Evolutionary conservation across 177 flowering plant species (phyloP).

Genomic region (Vitis hybrid): DNA sequence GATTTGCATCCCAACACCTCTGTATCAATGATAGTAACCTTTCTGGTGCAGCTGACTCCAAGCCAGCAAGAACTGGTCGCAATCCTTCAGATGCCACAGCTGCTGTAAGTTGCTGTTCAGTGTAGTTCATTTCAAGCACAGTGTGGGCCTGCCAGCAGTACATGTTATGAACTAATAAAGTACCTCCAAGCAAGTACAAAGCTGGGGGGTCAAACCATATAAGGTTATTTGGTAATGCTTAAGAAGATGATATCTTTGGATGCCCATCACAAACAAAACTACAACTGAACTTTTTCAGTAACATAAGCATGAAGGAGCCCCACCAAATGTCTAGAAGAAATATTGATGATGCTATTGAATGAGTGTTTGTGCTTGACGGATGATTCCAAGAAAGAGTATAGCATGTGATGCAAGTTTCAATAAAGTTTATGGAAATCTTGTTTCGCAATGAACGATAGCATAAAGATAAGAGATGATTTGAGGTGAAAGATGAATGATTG

Average conservation of each 20-base stretch:
- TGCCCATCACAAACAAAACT: neutral
- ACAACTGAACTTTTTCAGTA: neutral
- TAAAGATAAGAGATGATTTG: neutral
- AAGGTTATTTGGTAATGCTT: neutral
- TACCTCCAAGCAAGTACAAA: neutral
- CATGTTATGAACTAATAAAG: neutral
- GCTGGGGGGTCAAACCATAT: neutral
- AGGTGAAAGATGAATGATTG: neutral
- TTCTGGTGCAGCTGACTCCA: constrained; percentile 51
- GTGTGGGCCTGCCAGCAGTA: constrained; percentile 81
- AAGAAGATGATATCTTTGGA: neutral
- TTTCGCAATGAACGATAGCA: neutral
- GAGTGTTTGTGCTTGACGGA: no score
- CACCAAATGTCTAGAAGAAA: no score
- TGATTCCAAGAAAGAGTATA: no score
- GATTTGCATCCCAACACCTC: constrained; percentile 80
- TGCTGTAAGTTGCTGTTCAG: constrained; percentile 94
- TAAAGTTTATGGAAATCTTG: neutral
- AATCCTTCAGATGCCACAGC: constrained; percentile 83
- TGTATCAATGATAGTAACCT: constrained; percentile 59
- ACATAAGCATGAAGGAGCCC: no score
- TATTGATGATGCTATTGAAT: no score
- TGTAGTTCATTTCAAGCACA: constrained; percentile 94
- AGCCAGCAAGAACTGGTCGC: constrained; percentile 73
- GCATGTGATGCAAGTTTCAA: neutral